These are phyloP conservation scores for Plectosphaerella sp. DNA, from an alignment of 2,329 filamentous ascomycete genomes.

Conservation along the genomic window DNA sequence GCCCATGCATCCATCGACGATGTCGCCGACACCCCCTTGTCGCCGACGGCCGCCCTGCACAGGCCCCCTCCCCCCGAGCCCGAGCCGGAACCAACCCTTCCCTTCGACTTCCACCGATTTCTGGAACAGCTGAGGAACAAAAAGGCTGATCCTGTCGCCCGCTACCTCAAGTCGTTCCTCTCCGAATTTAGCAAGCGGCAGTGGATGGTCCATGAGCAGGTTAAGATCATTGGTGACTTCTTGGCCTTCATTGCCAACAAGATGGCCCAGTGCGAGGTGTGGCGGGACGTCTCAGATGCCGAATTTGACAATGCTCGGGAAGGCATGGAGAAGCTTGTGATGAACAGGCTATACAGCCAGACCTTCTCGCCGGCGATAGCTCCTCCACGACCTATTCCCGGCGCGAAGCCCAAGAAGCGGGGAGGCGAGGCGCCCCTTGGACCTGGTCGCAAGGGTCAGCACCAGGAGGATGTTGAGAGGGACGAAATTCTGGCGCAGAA, in stretches of 20 bases:
- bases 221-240: constrained; percentile 98
- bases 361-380: constrained; percentile 95
- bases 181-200: constrained; percentile 95
- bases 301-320: constrained; percentile 98
- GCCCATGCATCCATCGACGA: constrained; percentile 7
- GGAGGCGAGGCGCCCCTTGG: constrained; percentile 66
- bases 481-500: constrained; percentile 96
- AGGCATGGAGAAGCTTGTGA: constrained; percentile 98
- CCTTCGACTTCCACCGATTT: constrained; percentile 97
- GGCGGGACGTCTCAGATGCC: constrained; percentile 90
- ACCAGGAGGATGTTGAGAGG: constrained; percentile 95
- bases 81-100: constrained; percentile 75
- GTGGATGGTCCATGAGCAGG: constrained; percentile 99
- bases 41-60: constrained; percentile 47
- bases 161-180: constrained; percentile 91
- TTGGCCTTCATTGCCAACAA: constrained; percentile 96
- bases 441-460: constrained; percentile 85
- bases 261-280: constrained; percentile 96
- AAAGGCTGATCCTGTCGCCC: constrained; percentile 95
- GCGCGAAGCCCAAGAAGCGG: constrained; percentile 63
- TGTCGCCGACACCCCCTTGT: constrained; percentile 32
- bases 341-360: constrained; percentile 94
- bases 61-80: constrained; percentile 68
- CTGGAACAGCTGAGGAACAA: constrained; percentile 92
- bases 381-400: constrained; percentile 68